Evolutionary conservation across 2,329 filamentous ascomycete species (phyloP), one percentile per base, ranked within the genome.

Genomic region (Alternaria sp.): DNA sequence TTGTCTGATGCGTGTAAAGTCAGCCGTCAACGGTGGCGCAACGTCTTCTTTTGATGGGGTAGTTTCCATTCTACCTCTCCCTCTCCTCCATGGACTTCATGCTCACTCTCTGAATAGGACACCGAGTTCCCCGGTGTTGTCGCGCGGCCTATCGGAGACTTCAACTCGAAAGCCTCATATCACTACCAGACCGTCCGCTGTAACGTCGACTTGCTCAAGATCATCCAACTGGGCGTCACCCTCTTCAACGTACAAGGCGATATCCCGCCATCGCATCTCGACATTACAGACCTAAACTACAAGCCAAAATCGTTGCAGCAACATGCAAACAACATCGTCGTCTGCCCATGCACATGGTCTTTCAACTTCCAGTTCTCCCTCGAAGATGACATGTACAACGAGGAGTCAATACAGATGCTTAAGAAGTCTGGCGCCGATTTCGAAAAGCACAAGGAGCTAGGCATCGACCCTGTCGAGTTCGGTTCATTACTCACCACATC

Each of bases 111-210:
- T 14, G 18, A 28, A 55, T 20, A 97, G 94, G 96, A 99, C 79
- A 97, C 96, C 23, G 95, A 98, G 79, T 99, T 99, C 73, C 96
- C 96, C n/a, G 96, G 96, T 61, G 94, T 99, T 57, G 95, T 99
- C 57, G 93, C 95, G 25, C 89, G 96, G 71, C 96, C 96, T 2
- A 98, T 99, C 86, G 96, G 96, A 53, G 89, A 91, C 60, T 99
- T 99, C 80, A 89, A 92, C 63, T 96, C 92, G 63, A 98, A 97
- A 83, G 96, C 94, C 69, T 95, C 97, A 75, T 99, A 99, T 78
- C 96, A 99, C 79, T 99, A 99, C 82, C 96, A 99, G 84, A 98
- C 95, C 64, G 86, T 99, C 50, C 92, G 96, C 65, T 96, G 94
- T 73, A 99, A 99, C 78, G 96, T 99, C 75, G 96, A 99, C 78